Percentiles rank a stretch among this genome's conserved stretches.
Conservation (phyloP, 129 eudicot genomes). For the Artemisia annua region DNA sequence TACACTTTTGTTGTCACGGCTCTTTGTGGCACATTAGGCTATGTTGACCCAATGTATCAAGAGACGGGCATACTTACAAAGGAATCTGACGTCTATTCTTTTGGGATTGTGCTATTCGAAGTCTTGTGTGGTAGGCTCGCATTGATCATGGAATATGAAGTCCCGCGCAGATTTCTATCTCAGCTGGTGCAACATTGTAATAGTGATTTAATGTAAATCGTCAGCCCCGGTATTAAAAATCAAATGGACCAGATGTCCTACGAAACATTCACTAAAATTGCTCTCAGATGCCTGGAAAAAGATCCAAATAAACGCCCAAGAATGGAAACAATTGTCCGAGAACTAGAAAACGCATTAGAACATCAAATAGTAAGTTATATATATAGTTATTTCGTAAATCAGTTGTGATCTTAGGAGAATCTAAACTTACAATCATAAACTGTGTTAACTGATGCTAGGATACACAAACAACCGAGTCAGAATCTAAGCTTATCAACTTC, state of each 20-base stretch:
- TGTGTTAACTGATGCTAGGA: slow-evolving; percentile 13
- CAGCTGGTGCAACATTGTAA: neutral
- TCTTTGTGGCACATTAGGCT: no score
- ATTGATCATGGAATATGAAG: neutral
- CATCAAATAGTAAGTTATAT: slow-evolving; percentile 15
- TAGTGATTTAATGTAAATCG: neutral
- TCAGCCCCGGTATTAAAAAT: neutral
- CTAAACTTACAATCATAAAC: neutral
- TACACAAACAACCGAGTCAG: neutral
- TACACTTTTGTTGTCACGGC: no score
- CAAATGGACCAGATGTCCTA: neutral
- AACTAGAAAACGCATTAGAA: slow-evolving; percentile 21
- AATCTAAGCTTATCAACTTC: no score
- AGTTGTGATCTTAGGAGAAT: neutral
- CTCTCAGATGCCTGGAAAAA: neutral
- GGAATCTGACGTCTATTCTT: no score
- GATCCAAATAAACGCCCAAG: neutral
- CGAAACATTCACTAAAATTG: neutral
- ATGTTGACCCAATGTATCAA: no score
- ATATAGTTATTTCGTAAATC: no score
- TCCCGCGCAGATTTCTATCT: neutral
- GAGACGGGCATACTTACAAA: no score
- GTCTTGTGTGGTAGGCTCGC: no score
- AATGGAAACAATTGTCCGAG: slow-evolving; percentile 8
- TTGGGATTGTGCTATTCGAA: no score